A percentile compares a stretch with the other conserved stretches of the same genome.
Evolutionary conservation across 805 yeast genomes (phyloP).

Genomic region (Kuraishia borneana): DNA sequence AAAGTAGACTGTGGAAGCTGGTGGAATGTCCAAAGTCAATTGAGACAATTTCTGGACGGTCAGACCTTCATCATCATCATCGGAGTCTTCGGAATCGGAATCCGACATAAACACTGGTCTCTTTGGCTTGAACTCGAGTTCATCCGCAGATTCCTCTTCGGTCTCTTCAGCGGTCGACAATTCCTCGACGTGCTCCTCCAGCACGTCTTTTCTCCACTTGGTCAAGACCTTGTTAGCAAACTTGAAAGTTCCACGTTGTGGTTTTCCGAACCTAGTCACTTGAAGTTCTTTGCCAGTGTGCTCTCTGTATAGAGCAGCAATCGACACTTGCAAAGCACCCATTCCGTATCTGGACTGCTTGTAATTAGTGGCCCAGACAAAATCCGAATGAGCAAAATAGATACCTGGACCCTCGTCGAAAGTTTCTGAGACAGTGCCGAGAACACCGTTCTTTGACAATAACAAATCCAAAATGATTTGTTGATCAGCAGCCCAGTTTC

Average conservation of each 20-base stretch:
- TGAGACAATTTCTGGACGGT: slow-evolving; percentile 33
- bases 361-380: slow-evolving; percentile 89
- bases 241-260: slow-evolving; percentile 77
- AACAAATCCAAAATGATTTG: slow-evolving; percentile 79
- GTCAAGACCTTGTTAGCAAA: slow-evolving; percentile 72
- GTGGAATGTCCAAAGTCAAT: slow-evolving; percentile 50
- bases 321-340: slow-evolving; percentile 88
- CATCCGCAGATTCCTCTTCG: slow-evolving; percentile 20
- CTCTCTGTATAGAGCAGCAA: slow-evolving; percentile 75
- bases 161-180: slow-evolving; percentile 29
- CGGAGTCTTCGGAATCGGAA: slow-evolving; percentile 13
- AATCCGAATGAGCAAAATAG: slow-evolving; percentile 85
- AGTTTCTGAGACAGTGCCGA: slow-evolving; percentile 71
- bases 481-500: slow-evolving; percentile 91
- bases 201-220: slow-evolving; percentile 68
- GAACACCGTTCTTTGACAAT: slow-evolving; percentile 63
- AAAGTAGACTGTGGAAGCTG: slow-evolving; percentile 78
- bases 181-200: slow-evolving; percentile 62
- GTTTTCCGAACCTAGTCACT: slow-evolving; percentile 82
- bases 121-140: slow-evolving; percentile 3
- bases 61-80: slow-evolving; percentile 29
- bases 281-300: slow-evolving; percentile 74
- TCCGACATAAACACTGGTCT: slow-evolving; percentile 15
- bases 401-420: slow-evolving; percentile 72
- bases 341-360: slow-evolving; percentile 77